Percentiles rank a stretch among this genome's conserved stretches.
Evolutionary conservation across 306 rosid species (phyloP).

Genomic region (Glycine latifolia): DNA sequence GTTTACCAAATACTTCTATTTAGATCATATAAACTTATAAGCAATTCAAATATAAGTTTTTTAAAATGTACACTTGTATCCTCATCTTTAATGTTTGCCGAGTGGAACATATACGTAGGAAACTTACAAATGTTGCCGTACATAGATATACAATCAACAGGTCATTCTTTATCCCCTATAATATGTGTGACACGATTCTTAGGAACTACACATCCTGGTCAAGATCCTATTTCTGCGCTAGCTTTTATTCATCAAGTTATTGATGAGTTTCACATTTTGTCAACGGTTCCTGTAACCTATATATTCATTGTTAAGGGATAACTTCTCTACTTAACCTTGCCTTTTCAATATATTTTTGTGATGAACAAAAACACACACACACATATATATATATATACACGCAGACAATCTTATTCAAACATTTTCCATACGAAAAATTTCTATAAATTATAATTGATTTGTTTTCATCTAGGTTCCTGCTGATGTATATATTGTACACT

Average conservation of each 20-base stretch:
- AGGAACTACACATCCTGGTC: slow-evolving; percentile 42
- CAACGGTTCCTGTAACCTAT: background rate
- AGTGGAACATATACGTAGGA: background rate
- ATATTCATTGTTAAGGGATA: background rate
- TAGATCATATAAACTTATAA: too few species aligned
- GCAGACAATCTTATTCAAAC: too few species aligned
- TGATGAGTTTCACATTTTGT: background rate
- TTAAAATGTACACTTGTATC: too few species aligned
- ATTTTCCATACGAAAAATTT: too few species aligned
- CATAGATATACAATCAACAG: background rate
- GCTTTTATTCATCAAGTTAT: background rate
- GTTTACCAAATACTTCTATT: too few species aligned
- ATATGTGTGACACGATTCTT: background rate
- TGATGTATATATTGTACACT: too few species aligned
- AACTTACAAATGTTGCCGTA: background rate
- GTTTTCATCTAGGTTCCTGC: background rate
- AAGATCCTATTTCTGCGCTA: slow-evolving; percentile 44
- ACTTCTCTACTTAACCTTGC: background rate
- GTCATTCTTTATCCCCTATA: background rate
- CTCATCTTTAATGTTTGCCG: background rate
- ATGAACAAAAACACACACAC: too few species aligned
- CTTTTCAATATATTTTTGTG: background rate
- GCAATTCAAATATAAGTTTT: too few species aligned
- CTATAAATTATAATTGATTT: too few species aligned
- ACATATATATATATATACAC: too few species aligned